Evolutionary conservation across 257 asterid species (phyloP).

Genomic region (Solanum acaule): DNA sequence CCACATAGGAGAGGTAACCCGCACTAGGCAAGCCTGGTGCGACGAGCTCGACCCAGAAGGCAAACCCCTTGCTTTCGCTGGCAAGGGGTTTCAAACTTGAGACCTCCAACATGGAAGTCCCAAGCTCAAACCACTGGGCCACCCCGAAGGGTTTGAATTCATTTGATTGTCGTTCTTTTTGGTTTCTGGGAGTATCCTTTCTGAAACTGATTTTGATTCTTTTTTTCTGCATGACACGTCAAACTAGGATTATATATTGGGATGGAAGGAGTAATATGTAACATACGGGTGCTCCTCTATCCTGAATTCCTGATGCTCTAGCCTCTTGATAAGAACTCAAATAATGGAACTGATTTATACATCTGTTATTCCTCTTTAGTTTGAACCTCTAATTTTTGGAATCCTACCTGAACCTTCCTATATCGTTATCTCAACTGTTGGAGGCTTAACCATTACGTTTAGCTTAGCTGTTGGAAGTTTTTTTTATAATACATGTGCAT

Average conservation of each 20-base stretch:
- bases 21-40: no score
- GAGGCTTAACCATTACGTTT: background rate
- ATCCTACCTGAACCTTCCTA: background rate
- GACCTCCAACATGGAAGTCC: no score
- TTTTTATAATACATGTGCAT: background rate
- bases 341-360: background rate
- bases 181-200: background rate
- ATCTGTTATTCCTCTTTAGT: background rate
- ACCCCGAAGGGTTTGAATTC: background rate
- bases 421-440: background rate
- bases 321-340: background rate
- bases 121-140: no score
- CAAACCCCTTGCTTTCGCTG: no score
- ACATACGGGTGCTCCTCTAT: background rate
- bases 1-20: no score
- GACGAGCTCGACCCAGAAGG: no score
- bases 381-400: background rate
- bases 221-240: background rate
- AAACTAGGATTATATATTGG: background rate
- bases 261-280: background rate
- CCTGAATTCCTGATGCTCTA: background rate
- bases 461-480: background rate
- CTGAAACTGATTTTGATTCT: background rate
- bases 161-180: background rate
- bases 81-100: no score